Base-by-base conservation (phyloP, 148 eudicot species). In the Beta vulgaris region DNA sequence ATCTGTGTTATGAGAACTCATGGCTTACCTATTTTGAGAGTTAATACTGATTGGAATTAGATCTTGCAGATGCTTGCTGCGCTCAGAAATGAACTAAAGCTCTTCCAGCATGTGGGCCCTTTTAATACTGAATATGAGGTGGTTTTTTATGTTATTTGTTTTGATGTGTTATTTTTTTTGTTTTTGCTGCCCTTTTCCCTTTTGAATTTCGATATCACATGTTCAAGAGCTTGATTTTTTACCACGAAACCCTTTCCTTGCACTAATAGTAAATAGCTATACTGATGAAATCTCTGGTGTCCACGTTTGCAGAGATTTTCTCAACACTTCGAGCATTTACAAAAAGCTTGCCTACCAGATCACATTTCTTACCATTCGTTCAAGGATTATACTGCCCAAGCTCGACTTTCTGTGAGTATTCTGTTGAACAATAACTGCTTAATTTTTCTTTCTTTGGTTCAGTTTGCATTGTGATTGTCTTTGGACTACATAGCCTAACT, bases 81-180 rank as follows among this genome's bases (percentile, higher is more conserved):
- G 53, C 77, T 95, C 74, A 85, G 91, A 82, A 92, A 92, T 82
- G 97, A 95, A 79, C 81, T 82, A 46, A 86, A 89, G 69, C 73
- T 88, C 82, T 85, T 88, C 64, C 84, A 73, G 70, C 73, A 84
- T 71, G 74, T 44, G 9, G 91, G 93, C 46, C 97, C 92, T 74
- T 95, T 92, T 82, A 95, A 95, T 77, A 88, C 92, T n/a, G 98
- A 95, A 76, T 87, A 89, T 59, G 98, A 95, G 98, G 98, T 95
- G 74, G 66, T 44, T 65, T n/a, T 55, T 35, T 4, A 19, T 23
- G 53, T 57, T 23, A 63, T 61, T 39, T 69, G 36, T 60, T 69
- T 32, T n/a, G 31, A 1, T 46, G 0, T 12, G 3, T 63, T 26
- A 55, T 32, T 53, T n/a, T 51, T n/a, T n/a, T n/a, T n/a, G n/a